Percentiles rank a stretch among this genome's conserved stretches.
phyloP scores from a whole-genome alignment of 331 rosid genomes.

The Spiraea crenata region DNA sequence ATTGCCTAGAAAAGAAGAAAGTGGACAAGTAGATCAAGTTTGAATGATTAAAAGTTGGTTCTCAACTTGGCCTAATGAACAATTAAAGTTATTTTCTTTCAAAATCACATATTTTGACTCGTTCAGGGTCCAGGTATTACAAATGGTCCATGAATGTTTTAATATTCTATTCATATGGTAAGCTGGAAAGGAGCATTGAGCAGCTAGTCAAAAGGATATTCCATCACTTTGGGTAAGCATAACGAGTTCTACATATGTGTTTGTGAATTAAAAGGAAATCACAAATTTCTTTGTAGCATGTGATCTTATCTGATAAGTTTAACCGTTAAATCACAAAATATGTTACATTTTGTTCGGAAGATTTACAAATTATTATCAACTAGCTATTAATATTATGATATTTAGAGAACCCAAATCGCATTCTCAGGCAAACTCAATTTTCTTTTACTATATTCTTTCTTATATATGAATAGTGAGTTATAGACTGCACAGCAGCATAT shows the following conservation, averaged over 20 bases:
- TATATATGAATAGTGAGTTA: not conserved
- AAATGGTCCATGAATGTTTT: constrained; percentile 1
- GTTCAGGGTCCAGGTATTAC: constrained; percentile 1
- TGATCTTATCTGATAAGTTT: too few relatives aligned
- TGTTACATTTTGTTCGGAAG: too few relatives aligned
- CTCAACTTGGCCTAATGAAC: not conserved
- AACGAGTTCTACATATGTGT: not conserved
- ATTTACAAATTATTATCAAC: too few relatives aligned
- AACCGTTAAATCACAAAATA: too few relatives aligned
- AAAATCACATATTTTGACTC: not conserved
- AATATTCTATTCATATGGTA: not conserved
- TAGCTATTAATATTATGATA: too few relatives aligned
- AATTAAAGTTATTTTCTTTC: not conserved
- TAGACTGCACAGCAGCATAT: not conserved
- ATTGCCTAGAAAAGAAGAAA: not conserved
- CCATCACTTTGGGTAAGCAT: constrained; percentile 5
- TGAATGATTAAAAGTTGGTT: not conserved
- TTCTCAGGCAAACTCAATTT: too few relatives aligned
- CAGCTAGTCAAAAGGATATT: constrained; percentile 11
- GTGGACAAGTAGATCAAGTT: not conserved
- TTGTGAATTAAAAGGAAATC: not conserved
- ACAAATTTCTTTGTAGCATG: too few relatives aligned
- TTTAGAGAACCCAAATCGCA: too few relatives aligned
- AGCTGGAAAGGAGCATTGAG: not conserved
- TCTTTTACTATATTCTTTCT: too few relatives aligned